phyloP scores from a whole-genome alignment of 2,329 filamentous ascomycete species.

The Bipolaris gigantea region DNA sequence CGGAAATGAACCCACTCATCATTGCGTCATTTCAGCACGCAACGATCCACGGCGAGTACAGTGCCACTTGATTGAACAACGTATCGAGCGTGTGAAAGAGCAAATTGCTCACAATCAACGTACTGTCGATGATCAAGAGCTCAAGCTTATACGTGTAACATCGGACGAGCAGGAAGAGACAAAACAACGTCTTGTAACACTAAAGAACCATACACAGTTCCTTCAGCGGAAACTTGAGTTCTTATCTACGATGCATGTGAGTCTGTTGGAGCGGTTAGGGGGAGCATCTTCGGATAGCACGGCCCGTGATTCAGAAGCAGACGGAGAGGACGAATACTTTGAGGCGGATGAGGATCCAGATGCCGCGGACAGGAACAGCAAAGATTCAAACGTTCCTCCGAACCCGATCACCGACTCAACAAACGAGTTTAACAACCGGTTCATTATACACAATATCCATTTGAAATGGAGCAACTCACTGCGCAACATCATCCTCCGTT shows the following conservation, averaged over 20 bases:
- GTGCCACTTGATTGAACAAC: slow-evolving; percentile 77
- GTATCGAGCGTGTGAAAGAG: slow-evolving; percentile 74
- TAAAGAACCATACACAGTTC: slow-evolving; percentile 60
- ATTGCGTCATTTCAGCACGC: slow-evolving; percentile 81
- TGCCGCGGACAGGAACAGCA: slow-evolving; percentile 48
- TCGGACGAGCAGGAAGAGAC: slow-evolving; percentile 56
- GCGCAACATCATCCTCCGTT: slow-evolving; percentile 93
- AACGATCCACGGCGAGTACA: slow-evolving; percentile 85
- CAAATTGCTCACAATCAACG: slow-evolving; percentile 77
- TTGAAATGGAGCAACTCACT: slow-evolving; percentile 98
- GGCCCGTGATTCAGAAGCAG: slow-evolving; percentile 47
- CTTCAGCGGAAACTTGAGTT: slow-evolving; percentile 62
- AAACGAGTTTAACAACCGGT: slow-evolving; percentile 96
- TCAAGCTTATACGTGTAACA: slow-evolving; percentile 60
- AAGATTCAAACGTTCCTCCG: slow-evolving; percentile 59
- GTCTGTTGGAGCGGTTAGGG: slow-evolving; percentile 57
- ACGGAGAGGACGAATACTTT: slow-evolving; percentile 50
- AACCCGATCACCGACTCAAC: slow-evolving; percentile 77
- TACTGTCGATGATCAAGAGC: slow-evolving; percentile 73
- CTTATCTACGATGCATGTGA: slow-evolving; percentile 60
- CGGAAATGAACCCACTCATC: slow-evolving; percentile 88
- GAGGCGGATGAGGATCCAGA: slow-evolving; percentile 59
- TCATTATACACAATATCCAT: slow-evolving; percentile 96
- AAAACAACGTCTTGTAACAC: slow-evolving; percentile 58
- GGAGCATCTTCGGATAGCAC: slow-evolving; percentile 62